A percentile compares a stretch with the other conserved stretches of the same genome.
phyloP scores from a whole-genome alignment of 163 green algal genomes.

The Chlamydomonas reinhardtii region DNA sequence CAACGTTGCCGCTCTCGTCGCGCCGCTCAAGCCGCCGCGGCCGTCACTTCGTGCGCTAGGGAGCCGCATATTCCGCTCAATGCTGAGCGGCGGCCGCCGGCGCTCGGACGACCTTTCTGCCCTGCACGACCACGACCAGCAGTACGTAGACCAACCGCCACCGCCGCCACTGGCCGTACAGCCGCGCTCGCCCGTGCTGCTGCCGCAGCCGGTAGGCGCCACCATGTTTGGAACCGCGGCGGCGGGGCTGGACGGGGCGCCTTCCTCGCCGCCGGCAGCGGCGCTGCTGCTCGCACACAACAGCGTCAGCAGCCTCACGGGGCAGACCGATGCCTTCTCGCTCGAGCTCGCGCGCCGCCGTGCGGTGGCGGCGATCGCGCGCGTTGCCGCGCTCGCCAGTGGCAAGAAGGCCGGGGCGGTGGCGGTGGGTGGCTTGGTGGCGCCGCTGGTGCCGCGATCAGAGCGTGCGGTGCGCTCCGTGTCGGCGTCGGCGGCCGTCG shows the following conservation, averaged over 20 bases:
- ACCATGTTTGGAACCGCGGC: neutral
- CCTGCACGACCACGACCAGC: neutral
- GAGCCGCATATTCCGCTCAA: slow-evolving; percentile 2
- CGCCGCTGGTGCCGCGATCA: slow-evolving; percentile 7
- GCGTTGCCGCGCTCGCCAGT: too few relatives aligned
- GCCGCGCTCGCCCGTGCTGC: neutral
- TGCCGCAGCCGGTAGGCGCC: neutral
- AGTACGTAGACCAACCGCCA: neutral
- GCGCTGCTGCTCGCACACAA: too few relatives aligned
- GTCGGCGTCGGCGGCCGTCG: neutral
- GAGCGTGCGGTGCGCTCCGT: neutral
- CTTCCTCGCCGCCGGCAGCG: too few relatives aligned
- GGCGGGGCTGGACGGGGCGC: neutral
- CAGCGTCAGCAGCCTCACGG: too few relatives aligned
- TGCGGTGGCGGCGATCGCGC: too few relatives aligned
- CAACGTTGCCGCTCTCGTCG: neutral
- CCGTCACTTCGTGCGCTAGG: neutral
- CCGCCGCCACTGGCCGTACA: too few relatives aligned
- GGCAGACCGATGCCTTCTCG: too few relatives aligned
- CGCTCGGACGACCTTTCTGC: neutral
- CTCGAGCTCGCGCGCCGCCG: too few relatives aligned
- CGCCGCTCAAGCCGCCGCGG: too few relatives aligned
- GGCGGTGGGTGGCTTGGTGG: too few relatives aligned
- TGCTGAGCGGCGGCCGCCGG: neutral
- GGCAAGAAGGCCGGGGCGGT: too few relatives aligned